Percentiles rank a stretch among this genome's conserved stretches.
These are phyloP conservation scores for Mycena sanguinolenta DNA, from an alignment of 768 basidiomycete species.

Conservation along the genomic window DNA sequence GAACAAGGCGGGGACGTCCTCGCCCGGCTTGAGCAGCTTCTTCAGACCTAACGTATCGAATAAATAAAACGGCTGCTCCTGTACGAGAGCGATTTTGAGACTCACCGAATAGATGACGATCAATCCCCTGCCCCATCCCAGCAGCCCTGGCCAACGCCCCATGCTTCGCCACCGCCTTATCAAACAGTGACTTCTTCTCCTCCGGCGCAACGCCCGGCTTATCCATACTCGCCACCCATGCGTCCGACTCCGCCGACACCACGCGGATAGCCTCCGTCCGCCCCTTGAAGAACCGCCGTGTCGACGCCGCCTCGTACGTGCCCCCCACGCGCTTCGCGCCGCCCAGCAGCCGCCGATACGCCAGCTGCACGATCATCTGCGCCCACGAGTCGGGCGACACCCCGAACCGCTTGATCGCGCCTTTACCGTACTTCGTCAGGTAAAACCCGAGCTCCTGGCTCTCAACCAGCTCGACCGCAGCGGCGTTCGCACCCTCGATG, in stretches of 20 bases:
- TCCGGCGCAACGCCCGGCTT: constrained; percentile 55
- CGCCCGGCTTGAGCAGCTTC: constrained; percentile 71
- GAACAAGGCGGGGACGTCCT: constrained; percentile 78
- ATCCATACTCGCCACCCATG: constrained; percentile 84
- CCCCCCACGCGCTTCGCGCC: constrained; percentile 71
- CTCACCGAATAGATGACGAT: constrained; percentile 89
- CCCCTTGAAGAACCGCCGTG: constrained; percentile 89
- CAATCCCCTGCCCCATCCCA: constrained; percentile 80
- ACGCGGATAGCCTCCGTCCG: constrained; percentile 95
- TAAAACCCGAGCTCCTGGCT: constrained; percentile 74
- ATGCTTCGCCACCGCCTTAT: constrained; percentile 74
- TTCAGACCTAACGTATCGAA: constrained; percentile 70
- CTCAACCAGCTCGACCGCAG: constrained; percentile 68
- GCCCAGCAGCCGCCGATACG: constrained; percentile 80
- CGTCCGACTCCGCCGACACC: constrained; percentile 81
- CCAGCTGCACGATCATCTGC: constrained; percentile 92
- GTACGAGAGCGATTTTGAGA: neutral
- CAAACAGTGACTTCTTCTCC: constrained; percentile 67
- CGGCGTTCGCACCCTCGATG: constrained; percentile 68
- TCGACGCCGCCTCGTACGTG: constrained; percentile 95
- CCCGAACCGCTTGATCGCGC: constrained; percentile 85
- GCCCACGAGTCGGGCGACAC: constrained; percentile 97
- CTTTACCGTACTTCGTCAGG: constrained; percentile 86
- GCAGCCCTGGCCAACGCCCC: constrained; percentile 74
- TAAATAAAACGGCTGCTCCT: neutral